These are phyloP conservation scores for Gossypium herbaceum DNA, from an alignment of 345 rosid genomes.

Conservation along the genomic window DNA sequence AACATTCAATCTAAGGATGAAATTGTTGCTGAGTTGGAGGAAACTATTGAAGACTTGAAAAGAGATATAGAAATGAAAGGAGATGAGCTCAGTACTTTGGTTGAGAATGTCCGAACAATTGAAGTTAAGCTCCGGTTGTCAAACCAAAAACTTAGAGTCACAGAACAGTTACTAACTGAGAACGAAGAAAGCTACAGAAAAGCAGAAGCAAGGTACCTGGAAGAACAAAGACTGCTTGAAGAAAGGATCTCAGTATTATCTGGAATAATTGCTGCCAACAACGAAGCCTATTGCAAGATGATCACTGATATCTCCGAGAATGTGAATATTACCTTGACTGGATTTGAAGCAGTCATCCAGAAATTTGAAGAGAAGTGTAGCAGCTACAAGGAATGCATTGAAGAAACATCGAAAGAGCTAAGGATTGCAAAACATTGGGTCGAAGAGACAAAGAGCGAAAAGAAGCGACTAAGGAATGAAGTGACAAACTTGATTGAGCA, in stretches of 20 bases:
- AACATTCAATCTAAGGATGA: slow-evolving; percentile 38
- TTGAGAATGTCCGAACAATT: slow-evolving; percentile 48
- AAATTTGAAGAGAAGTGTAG: slow-evolving; percentile 36
- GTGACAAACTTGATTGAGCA: slow-evolving; percentile 30
- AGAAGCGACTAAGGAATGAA: slow-evolving; percentile 32
- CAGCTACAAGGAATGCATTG: slow-evolving; percentile 35
- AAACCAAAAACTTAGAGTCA: slow-evolving; percentile 87
- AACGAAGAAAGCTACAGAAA: slow-evolving; percentile 60
- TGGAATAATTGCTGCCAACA: slow-evolving; percentile 30
- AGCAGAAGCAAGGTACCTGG: slow-evolving; percentile 56
- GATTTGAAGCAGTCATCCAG: slow-evolving; percentile 38
- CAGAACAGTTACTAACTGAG: slow-evolving; percentile 73
- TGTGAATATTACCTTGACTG: slow-evolving; percentile 31
- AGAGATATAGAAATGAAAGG: slow-evolving; percentile 68
- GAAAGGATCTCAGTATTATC: slow-evolving; percentile 38
- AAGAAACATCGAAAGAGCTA: slow-evolving; percentile 39
- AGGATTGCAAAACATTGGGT: slow-evolving; percentile 42
- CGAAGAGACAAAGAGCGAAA: slow-evolving; percentile 31
- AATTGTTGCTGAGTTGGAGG: slow-evolving; percentile 45
- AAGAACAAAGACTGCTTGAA: slow-evolving; percentile 60
- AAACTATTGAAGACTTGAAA: slow-evolving; percentile 54
- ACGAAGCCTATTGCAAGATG: slow-evolving; percentile 42
- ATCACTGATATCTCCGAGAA: slow-evolving; percentile 40
- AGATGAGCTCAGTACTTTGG: slow-evolving; percentile 54
- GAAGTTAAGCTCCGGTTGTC: slow-evolving; percentile 87